Evolutionary conservation across 805 yeast species (phyloP).

Genomic region (Yamadazyma endophytica): DNA sequence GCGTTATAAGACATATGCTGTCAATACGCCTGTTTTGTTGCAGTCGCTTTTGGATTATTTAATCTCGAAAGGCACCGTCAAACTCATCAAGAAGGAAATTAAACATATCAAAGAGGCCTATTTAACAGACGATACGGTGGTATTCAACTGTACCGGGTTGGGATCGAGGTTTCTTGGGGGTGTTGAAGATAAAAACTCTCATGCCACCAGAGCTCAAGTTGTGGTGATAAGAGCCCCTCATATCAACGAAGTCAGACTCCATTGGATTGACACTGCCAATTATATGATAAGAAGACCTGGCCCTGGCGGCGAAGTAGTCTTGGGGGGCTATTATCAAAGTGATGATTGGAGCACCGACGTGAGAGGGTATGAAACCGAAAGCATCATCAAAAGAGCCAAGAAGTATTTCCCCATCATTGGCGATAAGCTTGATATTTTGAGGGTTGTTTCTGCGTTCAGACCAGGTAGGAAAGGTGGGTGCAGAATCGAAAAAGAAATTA

Average conservation of each 20-base stretch:
- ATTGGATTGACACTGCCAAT: slow-evolving; percentile 17
- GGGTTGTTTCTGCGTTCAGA: slow-evolving; percentile 67
- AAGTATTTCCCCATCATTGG: no score
- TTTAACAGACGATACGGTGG: slow-evolving; percentile 4
- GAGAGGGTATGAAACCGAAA: slow-evolving; percentile 49
- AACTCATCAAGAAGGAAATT: slow-evolving; percentile 5
- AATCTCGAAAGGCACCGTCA: no score
- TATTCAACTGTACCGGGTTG: slow-evolving; percentile 24
- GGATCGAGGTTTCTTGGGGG: slow-evolving; percentile 19
- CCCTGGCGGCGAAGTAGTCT: slow-evolving; percentile 25
- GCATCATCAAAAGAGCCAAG: slow-evolving; percentile 57
- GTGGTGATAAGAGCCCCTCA: slow-evolving; percentile 24
- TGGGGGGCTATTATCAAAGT: slow-evolving; percentile 68
- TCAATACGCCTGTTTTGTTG: slow-evolving; percentile 18
- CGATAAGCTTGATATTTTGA: slow-evolving; percentile 52
- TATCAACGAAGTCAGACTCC: slow-evolving; percentile 15
- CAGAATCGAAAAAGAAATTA: slow-evolving; percentile 54
- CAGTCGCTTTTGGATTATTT: no score
- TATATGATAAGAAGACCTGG: slow-evolving; percentile 22
- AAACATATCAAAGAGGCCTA: slow-evolving; percentile 16
- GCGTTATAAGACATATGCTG: slow-evolving; percentile 12
- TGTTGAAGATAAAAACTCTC: slow-evolving; percentile 14
- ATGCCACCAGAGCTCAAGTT: slow-evolving; percentile 24
- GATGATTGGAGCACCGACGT: slow-evolving; percentile 59
- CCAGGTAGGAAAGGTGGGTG: slow-evolving; percentile 73